Conservation (phyloP, 2,329 filamentous ascomycete genomes). For the Ophiocordyceps camponoti-leonardi region DNA sequence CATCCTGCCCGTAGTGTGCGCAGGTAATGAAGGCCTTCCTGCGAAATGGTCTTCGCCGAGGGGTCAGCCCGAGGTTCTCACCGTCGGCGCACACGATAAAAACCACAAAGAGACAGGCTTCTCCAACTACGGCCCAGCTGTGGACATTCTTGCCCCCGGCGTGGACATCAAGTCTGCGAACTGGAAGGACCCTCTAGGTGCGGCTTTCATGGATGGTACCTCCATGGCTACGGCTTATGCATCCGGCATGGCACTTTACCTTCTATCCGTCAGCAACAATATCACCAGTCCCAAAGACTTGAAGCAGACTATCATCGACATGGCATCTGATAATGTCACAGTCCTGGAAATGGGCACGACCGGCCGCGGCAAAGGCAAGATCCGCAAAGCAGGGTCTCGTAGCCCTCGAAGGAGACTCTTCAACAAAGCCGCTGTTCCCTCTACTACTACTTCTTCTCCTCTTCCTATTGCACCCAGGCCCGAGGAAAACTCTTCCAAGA, state of each 20-base stretch:
- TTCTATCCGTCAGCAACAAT: background rate
- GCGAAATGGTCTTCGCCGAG: background rate
- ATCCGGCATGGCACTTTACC: background rate
- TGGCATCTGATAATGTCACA: too few species aligned
- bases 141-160: background rate
- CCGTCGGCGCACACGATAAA: background rate
- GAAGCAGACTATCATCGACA: too few species aligned
- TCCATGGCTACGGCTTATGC: background rate
- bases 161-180: background rate
- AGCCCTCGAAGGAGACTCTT: too few species aligned
- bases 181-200: background rate
- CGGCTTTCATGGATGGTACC: background rate
- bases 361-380: too few species aligned
- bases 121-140: background rate
- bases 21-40: background rate
- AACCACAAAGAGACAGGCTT: background rate
- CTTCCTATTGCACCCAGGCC: too few species aligned
- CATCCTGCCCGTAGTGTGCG: background rate
- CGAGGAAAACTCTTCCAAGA: too few species aligned
- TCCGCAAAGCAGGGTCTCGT: too few species aligned
- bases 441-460: too few species aligned
- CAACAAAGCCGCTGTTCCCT: too few species aligned
- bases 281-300: too few species aligned
- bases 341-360: too few species aligned
- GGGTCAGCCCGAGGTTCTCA: background rate